Conservation (phyloP, 192 early-diverging fungal genomes). For the Umbelopsis vinacea region DNA sequence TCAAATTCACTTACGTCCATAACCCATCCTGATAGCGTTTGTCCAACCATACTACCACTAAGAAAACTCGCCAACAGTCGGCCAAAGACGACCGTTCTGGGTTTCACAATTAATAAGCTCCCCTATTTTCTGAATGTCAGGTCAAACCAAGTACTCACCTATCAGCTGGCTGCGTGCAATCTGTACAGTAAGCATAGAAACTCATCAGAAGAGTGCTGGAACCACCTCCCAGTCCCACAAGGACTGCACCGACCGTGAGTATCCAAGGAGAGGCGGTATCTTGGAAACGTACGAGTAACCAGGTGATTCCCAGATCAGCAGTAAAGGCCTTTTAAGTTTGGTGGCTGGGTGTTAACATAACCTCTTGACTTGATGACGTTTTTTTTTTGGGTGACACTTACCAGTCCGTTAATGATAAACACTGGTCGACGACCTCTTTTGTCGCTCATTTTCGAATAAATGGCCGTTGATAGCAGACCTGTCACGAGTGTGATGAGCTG, state of each 20-base stretch:
- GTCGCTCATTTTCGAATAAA: conserved; percentile 12
- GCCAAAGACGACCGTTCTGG: neutral
- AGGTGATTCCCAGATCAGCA: neutral
- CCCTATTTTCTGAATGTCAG: neutral
- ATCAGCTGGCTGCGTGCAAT: neutral
- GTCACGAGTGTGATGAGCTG: neutral
- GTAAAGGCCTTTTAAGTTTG: neutral
- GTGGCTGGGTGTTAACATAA: neutral
- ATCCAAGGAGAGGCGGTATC: neutral
- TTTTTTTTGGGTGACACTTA: neutral
- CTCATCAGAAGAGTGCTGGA: neutral
- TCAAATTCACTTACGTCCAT: neutral
- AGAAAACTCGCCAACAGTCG: neutral
- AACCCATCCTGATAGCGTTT: neutral
- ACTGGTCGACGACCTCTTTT: neutral
- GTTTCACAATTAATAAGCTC: neutral
- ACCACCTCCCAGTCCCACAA: neutral
- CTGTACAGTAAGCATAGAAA: neutral
- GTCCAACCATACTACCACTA: neutral
- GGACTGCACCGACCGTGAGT: neutral
- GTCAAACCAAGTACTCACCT: neutral
- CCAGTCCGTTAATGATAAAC: neutral
- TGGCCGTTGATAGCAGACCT: neutral
- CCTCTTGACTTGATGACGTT: too few species aligned
- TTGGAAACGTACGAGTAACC: neutral